A percentile compares a stretch with the other conserved stretches of the same genome.
Evolutionary conservation across 2,329 filamentous ascomycete species (phyloP).

Genomic region (Falciphora oryzae): DNA sequence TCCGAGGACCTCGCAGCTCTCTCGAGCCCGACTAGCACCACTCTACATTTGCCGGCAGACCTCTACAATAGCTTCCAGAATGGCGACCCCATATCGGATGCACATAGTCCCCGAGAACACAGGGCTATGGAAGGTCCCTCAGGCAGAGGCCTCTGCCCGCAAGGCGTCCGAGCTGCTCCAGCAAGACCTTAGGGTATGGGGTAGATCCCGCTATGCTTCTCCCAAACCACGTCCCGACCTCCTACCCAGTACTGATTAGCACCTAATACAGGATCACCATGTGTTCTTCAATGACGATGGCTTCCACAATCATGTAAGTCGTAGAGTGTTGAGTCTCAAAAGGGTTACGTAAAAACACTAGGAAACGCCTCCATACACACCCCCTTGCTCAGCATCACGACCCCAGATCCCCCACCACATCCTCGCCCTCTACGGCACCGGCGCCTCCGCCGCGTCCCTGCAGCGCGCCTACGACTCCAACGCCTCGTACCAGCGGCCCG

Average conservation of each 20-base stretch:
- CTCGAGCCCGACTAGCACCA: too few species aligned
- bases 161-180: conserved; percentile 66
- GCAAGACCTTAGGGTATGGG: conserved; percentile 57
- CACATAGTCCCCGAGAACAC: conserved; percentile 41
- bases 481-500: conserved; percentile 57
- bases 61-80: conserved; percentile 17
- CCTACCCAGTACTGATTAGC: conserved; percentile 2
- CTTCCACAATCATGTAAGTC: conserved; percentile 72
- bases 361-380: not conserved
- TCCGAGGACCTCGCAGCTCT: too few species aligned
- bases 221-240: too few species aligned
- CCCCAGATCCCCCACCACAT: conserved; percentile 63
- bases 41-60: not conserved
- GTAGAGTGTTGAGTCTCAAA: too few species aligned
- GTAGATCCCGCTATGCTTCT: too few species aligned
- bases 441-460: conserved; percentile 55
- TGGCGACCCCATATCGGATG: conserved; percentile 44
- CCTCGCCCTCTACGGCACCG: conserved; percentile 70
- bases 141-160: conserved; percentile 53
- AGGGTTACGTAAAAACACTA: too few species aligned
- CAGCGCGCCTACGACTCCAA: conserved; percentile 61
- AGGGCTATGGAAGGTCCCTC: conserved; percentile 40
- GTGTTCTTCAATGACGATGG: conserved; percentile 72
- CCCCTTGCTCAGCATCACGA: not conserved
- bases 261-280: conserved; percentile 48